Evolutionary conservation across 495 filamentous ascomycete species (phyloP).

Genomic region (Talaromyces nanjingensis): DNA sequence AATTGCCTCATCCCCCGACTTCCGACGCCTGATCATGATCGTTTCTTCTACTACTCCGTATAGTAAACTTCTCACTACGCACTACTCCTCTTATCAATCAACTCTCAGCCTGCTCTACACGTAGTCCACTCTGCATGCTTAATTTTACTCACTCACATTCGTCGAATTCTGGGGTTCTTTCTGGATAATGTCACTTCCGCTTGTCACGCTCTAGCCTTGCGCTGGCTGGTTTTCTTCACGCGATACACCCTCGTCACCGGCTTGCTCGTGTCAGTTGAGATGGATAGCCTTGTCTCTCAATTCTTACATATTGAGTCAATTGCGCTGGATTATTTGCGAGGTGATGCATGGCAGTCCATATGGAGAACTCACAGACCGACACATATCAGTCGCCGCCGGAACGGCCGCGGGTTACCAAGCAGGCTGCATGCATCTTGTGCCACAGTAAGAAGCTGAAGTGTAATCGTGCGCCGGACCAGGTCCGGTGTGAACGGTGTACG

Average conservation of each 20-base stretch:
- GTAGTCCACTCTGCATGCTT: background rate
- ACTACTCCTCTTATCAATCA: background rate
- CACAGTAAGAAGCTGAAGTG: conserved; percentile 64
- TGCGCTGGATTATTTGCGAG: background rate
- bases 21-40: background rate
- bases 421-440: conserved; percentile 62
- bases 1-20: no score
- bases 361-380: background rate
- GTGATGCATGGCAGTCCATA: background rate
- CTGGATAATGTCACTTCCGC: background rate
- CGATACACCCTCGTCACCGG: background rate
- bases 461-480: conserved; percentile 40
- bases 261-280: background rate
- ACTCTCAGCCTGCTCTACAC: background rate
- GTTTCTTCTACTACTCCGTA: no score
- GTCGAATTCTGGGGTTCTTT: background rate
- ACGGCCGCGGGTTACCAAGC: conserved; percentile 21
- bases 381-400: background rate
- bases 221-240: background rate
- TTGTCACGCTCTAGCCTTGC: background rate
- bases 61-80: no score
- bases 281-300: background rate
- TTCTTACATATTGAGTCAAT: background rate
- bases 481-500: conserved; percentile 56
- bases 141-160: background rate